A percentile compares a stretch with the other conserved stretches of the same genome.
These are phyloP conservation scores for Zychaea mexicana DNA, from an alignment of 371 early-diverging fungal species.

Conservation along the genomic window DNA sequence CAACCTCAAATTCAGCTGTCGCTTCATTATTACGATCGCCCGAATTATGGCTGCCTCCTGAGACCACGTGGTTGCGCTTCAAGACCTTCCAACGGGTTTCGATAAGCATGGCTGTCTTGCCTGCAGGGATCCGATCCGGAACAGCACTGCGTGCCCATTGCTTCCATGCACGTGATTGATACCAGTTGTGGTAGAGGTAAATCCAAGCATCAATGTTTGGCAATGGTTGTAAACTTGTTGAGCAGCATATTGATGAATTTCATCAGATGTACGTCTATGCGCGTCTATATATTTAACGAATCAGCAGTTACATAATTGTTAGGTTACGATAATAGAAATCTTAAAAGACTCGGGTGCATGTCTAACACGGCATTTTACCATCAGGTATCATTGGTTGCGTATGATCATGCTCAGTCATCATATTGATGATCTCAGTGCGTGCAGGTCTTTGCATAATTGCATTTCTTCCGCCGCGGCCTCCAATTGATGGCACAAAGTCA, in stretches of 20 bases:
- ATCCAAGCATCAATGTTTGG: not conserved
- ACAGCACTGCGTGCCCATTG: conserved; percentile 1
- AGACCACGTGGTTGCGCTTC: not conserved
- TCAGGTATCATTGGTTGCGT: too few relatives aligned
- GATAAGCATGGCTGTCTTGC: not conserved
- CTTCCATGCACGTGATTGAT: not conserved
- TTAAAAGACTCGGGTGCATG: too few relatives aligned
- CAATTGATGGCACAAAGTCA: not conserved
- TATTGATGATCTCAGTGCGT: too few relatives aligned
- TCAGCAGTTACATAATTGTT: too few relatives aligned
- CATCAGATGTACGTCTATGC: not conserved
- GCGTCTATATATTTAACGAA: too few relatives aligned
- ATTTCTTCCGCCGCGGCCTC: not conserved
- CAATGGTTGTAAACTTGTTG: not conserved
- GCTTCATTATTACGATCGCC: conserved; percentile 1
- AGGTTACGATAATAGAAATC: too few relatives aligned
- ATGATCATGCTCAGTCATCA: too few relatives aligned
- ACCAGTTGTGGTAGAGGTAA: not conserved
- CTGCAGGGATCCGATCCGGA: not conserved
- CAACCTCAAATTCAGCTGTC: conserved; percentile 1
- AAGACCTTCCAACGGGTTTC: conserved; percentile 8
- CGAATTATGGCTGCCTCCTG: not conserved
- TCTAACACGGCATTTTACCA: too few relatives aligned
- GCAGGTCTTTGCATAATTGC: too few relatives aligned
- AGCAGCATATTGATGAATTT: not conserved